Conservation (phyloP, 169 alveolate genomes). For the Plasmodium billcollinsi region DNA sequence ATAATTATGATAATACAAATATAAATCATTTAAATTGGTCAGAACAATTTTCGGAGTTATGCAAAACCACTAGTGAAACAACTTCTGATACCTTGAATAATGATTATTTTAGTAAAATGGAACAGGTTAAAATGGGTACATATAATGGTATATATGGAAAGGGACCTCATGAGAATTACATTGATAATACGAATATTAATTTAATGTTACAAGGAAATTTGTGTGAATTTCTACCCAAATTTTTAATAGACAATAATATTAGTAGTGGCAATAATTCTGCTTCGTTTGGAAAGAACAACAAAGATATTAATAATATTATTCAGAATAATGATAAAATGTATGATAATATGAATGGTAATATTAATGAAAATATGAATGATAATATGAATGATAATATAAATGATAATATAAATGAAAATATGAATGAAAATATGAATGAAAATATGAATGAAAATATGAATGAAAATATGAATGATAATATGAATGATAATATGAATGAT, state of each 20-base stretch:
- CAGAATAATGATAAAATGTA: neutral
- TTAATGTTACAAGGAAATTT: slow-evolving; percentile 21
- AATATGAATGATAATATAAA: neutral
- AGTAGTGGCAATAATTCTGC: slow-evolving; percentile 7
- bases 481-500: neutral
- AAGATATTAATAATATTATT: slow-evolving; percentile 31
- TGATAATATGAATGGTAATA: slow-evolving; percentile 15
- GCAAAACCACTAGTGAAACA: slow-evolving; percentile 62
- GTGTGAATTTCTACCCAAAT: slow-evolving; percentile 34
- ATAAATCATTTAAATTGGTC: slow-evolving; percentile 3
- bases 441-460: neutral
- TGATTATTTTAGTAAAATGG: slow-evolving; percentile 32
- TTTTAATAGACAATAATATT: slow-evolving; percentile 42
- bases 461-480: slow-evolving; percentile 12
- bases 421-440: neutral
- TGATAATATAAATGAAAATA: too few species aligned
- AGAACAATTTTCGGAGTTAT: slow-evolving; percentile 38
- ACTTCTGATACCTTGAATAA: slow-evolving; percentile 33
- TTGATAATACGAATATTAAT: slow-evolving; percentile 38
- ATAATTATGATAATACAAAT: neutral
- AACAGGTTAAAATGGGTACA: slow-evolving; percentile 17
- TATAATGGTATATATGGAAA: neutral
- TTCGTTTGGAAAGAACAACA: slow-evolving; percentile 32
- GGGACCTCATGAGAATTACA: slow-evolving; percentile 11
- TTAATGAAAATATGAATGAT: neutral